Evolutionary conservation across 495 filamentous ascomycete species (phyloP).

Genomic region (Xylaria acuta): DNA sequence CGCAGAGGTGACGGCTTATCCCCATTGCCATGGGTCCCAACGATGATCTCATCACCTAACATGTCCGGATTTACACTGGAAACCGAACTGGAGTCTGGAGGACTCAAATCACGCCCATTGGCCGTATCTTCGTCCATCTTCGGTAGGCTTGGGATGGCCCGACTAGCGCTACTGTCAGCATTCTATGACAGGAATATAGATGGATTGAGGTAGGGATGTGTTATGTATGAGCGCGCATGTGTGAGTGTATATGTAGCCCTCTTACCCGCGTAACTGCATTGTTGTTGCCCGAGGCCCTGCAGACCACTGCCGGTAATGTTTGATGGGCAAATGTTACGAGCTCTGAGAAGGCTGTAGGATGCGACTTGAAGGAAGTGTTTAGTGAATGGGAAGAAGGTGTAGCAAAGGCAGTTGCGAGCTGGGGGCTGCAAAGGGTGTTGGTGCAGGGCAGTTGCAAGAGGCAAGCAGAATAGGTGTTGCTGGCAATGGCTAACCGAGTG

Average conservation of each 20-base stretch:
- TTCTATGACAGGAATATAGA: neutral
- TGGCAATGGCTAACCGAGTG: neutral
- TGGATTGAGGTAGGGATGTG: neutral
- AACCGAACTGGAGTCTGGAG: slow-evolving; percentile 41
- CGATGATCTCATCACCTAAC: slow-evolving; percentile 55
- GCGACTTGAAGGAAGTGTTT: neutral
- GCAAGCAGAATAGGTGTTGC: neutral
- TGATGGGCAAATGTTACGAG: neutral
- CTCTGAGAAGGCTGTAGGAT: neutral
- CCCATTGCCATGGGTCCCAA: slow-evolving; percentile 47
- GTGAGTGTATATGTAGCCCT: neutral
- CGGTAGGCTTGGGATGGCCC: neutral
- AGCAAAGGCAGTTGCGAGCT: neutral
- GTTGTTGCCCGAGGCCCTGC: neutral
- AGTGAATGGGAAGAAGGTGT: neutral
- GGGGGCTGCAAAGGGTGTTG: neutral
- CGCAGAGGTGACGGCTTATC: slow-evolving; percentile 36
- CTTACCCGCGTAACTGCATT: slow-evolving; percentile 14
- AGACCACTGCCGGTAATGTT: neutral
- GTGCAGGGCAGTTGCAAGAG: neutral
- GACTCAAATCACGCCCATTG: slow-evolving; percentile 41
- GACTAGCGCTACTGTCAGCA: slow-evolving; percentile 15
- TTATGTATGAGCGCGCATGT: neutral
- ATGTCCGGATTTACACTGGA: slow-evolving; percentile 46
- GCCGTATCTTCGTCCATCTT: slow-evolving; percentile 32